Evolutionary conservation across 164 flowering plant species (phyloP), one percentile per base, ranked within the genome.

Genomic region (Platanus orientalis): DNA sequence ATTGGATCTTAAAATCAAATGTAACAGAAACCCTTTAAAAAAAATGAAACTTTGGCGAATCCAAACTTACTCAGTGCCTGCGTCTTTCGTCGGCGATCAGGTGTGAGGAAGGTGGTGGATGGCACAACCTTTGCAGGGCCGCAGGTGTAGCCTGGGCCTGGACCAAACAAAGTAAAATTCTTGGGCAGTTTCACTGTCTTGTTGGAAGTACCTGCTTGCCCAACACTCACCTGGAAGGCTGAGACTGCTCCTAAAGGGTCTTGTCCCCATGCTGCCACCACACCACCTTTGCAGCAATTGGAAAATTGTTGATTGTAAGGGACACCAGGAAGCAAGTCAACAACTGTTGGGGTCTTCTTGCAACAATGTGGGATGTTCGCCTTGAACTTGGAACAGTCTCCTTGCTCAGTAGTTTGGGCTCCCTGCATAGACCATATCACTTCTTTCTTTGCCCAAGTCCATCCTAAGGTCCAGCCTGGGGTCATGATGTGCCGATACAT

Each of bases 341-440:
- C 87, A 1, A 86, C 76, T 4, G 70, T 67, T 7, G 87, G 91
- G 51, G 9, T 72, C 52, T 64, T 86, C 71, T 75, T 75, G 66
- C 86, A 85, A 47, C 90, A 85, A 73, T 85, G 90, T 34, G 90
- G 90, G 0, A 73, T 58, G 61, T 75, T 76, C 13, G 77, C 86
- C 60, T 82, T 84, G 73, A 81, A 84, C 73, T 75, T 78, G 29
- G 89, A 84, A 50, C 89, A 84, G 45, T 84, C 89, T 21, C 89
- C 89, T 71, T 80, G 89, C 51, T 84, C 86, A 7, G 90, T 83
- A 12, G 90, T 62, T 66, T 85, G 87, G 11, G 85, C 79, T 48
- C 90, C 90, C 17, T 78, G 77, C 76, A 85, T 81, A 4, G 85
- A 66, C 90, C 87, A 85, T 4, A 85, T 83, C 57, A 84, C 89